These are phyloP conservation scores for Cercospora sp. DNA, from an alignment of 2,329 filamentous ascomycete species.

Conservation along the genomic window DNA sequence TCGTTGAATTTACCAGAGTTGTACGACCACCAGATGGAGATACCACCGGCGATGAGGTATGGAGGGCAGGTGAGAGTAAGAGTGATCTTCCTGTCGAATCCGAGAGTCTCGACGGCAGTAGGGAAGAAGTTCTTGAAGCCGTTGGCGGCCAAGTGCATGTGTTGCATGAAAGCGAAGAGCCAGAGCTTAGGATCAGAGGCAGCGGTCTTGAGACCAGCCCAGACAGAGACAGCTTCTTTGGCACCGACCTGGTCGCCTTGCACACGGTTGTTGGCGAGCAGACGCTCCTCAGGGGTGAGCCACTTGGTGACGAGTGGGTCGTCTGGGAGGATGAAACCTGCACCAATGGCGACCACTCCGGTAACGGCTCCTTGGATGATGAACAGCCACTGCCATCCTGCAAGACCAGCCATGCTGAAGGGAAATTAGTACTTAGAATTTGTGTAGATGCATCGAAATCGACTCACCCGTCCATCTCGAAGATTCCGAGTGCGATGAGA, in stretches of 20 bases:
- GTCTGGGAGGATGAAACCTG: constrained; percentile 65
- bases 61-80: constrained; percentile 51
- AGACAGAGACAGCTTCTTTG: constrained; percentile 46
- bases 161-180: constrained; percentile 58
- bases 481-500: constrained; percentile 58
- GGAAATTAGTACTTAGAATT: background rate
- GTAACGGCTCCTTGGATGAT: constrained; percentile 68
- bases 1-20: constrained; percentile 45
- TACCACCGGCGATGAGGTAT: constrained; percentile 37
- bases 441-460: background rate
- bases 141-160: constrained; percentile 57
- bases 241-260: constrained; percentile 56
- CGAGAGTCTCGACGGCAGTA: constrained; percentile 52
- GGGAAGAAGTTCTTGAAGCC: constrained; percentile 53
- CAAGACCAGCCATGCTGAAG: constrained; percentile 48
- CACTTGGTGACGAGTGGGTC: constrained; percentile 57
- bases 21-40: constrained; percentile 38
- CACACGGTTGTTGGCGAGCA: constrained; percentile 51
- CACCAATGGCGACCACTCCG: constrained; percentile 58
- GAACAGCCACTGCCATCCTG: constrained; percentile 61
- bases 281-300: constrained; percentile 48
- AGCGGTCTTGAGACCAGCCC: constrained; percentile 54
- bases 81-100: constrained; percentile 52
- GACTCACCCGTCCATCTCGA: constrained; percentile 56
- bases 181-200: constrained; percentile 54